Conservation (phyloP, 768 basidiomycete species). For the Paxillus rubicundulus region DNA sequence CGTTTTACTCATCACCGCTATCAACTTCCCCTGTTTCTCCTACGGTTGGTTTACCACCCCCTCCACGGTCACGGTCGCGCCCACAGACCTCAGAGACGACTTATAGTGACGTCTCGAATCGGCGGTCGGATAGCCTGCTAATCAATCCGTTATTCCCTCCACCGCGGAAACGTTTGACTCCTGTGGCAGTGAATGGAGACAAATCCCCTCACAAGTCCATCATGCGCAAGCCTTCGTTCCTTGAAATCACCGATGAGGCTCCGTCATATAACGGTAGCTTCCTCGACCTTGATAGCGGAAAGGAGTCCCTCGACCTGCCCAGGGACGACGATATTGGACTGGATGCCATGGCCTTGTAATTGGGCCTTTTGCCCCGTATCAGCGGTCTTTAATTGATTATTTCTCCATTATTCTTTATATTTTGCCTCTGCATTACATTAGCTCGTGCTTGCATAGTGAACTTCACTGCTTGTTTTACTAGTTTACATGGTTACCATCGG, state of each 20-base stretch:
- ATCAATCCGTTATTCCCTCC: constrained; percentile 39
- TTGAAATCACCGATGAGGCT: constrained; percentile 54
- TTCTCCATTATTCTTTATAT: constrained; percentile 13
- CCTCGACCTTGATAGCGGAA: constrained; percentile 38
- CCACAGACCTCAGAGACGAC: constrained; percentile 11
- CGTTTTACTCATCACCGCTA: constrained; percentile 11
- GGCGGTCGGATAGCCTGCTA: constrained; percentile 29
- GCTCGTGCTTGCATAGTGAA: background rate
- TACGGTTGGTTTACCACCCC: constrained; percentile 44
- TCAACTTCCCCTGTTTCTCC: constrained; percentile 34
- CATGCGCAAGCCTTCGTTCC: constrained; percentile 68
- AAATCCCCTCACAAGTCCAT: constrained; percentile 49
- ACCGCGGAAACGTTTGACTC: background rate
- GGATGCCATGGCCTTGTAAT: constrained; percentile 26
- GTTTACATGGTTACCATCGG: constrained; percentile 4
- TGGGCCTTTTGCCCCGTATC: background rate
- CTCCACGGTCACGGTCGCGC: constrained; percentile 42
- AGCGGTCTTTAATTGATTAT: constrained; percentile 11
- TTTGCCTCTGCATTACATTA: background rate
- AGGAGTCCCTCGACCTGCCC: constrained; percentile 40
- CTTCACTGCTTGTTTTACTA: constrained; percentile 15
- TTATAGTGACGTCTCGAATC: background rate
- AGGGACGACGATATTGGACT: constrained; percentile 41
- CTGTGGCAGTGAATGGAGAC: constrained; percentile 24
- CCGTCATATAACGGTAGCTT: constrained; percentile 34